Percentiles rank a stretch among this genome's conserved stretches.
These are phyloP conservation scores for Hyphopichia homilentoma DNA, from an alignment of 805 yeast genomes.

Conservation along the genomic window DNA sequence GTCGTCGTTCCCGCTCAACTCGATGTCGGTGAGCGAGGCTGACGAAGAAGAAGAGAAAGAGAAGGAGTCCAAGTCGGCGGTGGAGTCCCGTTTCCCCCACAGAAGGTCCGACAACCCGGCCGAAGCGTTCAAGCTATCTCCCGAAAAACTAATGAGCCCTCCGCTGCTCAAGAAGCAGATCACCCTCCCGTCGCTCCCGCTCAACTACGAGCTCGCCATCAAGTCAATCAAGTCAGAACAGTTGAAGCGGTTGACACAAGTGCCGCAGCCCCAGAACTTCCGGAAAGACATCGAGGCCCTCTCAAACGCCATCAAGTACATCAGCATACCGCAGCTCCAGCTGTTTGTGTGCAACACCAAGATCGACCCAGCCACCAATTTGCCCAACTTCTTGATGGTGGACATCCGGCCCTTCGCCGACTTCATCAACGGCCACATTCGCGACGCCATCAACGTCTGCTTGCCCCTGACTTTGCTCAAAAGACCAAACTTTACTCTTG, in stretches of 20 bases:
- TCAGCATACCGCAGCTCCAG: neutral
- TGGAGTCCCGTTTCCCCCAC: conserved; percentile 3
- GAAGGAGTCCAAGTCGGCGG: conserved; percentile 1
- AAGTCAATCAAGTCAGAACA: conserved; percentile 18
- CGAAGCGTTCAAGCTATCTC: too few relatives aligned
- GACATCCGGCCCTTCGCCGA: conserved; percentile 84
- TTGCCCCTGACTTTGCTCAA: conserved; percentile 85
- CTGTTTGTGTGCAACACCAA: neutral
- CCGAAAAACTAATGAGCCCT: too few relatives aligned
- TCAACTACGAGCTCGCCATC: conserved; percentile 11
- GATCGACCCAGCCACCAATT: conserved; percentile 1
- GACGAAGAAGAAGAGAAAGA: conserved; percentile 3
- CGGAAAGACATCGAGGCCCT: conserved; percentile 15
- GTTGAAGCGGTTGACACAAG: conserved; percentile 16
- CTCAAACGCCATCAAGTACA: neutral
- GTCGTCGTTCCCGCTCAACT: conserved; percentile 5
- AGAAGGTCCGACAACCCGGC: too few relatives aligned
- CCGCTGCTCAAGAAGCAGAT: conserved; percentile 13
- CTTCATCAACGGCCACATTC: conserved; percentile 55
- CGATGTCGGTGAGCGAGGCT: conserved; percentile 6
- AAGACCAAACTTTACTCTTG: conserved; percentile 66
- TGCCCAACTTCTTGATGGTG: conserved; percentile 40
- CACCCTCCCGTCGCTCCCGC: conserved; percentile 17
- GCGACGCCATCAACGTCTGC: conserved; percentile 68
- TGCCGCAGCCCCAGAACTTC: conserved; percentile 14